phyloP scores from a whole-genome alignment of 306 rosid species.

The Cicer arietinum region DNA sequence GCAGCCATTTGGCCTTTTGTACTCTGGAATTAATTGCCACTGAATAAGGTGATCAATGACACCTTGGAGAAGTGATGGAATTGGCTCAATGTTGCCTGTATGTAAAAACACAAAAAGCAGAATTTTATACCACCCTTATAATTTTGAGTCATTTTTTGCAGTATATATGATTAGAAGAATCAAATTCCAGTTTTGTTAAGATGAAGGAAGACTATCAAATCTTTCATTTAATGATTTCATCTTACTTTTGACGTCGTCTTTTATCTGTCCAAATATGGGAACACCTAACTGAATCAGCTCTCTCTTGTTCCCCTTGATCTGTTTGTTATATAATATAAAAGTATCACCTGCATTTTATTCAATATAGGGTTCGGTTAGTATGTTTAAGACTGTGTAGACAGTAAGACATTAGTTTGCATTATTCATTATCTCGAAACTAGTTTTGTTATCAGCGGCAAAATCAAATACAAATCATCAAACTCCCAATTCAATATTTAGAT shows the following conservation, averaged over 20 bases:
- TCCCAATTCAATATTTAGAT: neutral
- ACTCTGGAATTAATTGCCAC: conserved; percentile 90
- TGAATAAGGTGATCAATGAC: conserved; percentile 89
- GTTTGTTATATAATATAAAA: conserved; percentile 82
- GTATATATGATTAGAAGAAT: neutral
- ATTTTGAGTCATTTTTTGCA: neutral
- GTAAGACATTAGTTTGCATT: conserved; percentile 3
- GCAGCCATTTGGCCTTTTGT: conserved; percentile 90
- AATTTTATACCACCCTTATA: conserved; percentile 23
- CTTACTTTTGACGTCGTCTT: conserved; percentile 66
- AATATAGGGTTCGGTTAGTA: conserved; percentile 42
- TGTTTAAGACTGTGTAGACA: neutral
- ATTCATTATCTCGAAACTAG: conserved; percentile 10
- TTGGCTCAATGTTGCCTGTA: conserved; percentile 79
- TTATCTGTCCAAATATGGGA: conserved; percentile 81
- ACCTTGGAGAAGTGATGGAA: conserved; percentile 71
- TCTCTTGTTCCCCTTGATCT: conserved; percentile 88
- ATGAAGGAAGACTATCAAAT: conserved; percentile 19
- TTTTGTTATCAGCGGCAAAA: conserved; percentile 8
- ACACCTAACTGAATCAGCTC: conserved; percentile 89
- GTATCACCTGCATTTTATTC: conserved; percentile 69
- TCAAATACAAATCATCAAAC: conserved; percentile 2
- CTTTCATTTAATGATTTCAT: conserved; percentile 38
- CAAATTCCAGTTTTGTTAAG: conserved; percentile 17
- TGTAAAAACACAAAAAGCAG: neutral